A percentile compares a stretch with the other conserved stretches of the same genome.
These are phyloP conservation scores for Ophioceras dolichostomum DNA, from an alignment of 2,329 filamentous ascomycete genomes.

Conservation along the genomic window DNA sequence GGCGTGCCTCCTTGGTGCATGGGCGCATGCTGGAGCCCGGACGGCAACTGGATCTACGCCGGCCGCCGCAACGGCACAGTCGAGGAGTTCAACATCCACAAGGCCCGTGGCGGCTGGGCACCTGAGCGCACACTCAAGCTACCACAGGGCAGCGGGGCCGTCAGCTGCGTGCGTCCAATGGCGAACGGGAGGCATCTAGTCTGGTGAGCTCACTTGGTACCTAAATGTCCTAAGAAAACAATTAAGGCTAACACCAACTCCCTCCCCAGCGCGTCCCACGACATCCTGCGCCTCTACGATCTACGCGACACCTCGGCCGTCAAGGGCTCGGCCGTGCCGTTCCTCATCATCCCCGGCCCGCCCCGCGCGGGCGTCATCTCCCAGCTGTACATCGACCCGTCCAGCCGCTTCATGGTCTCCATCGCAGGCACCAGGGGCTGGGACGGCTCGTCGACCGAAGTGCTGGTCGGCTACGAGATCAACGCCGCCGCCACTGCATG, in stretches of 20 bases:
- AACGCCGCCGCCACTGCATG: too few relatives aligned
- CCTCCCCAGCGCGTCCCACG: constrained; percentile 64
- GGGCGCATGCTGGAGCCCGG: constrained; percentile 90
- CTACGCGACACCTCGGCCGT: constrained; percentile 52
- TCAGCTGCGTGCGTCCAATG: constrained; percentile 84
- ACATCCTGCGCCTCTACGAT: constrained; percentile 90
- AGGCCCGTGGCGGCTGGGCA: constrained; percentile 52
- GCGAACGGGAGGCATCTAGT: constrained; percentile 84
- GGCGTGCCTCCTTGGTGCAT: constrained; percentile 93
- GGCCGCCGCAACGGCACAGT: constrained; percentile 85
- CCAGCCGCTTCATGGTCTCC: constrained; percentile 82
- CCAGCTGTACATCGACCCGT: constrained; percentile 74
- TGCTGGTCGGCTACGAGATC: constrained; percentile 91
- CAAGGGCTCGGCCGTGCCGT: constrained; percentile 74
- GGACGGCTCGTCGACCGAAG: constrained; percentile 85
- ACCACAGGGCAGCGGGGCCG: constrained; percentile 76
- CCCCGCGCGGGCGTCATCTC: constrained; percentile 76
- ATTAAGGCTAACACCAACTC: constrained; percentile 6
- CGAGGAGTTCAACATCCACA: constrained; percentile 85
- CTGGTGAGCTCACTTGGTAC: constrained; percentile 31
- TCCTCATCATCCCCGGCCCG: constrained; percentile 88
- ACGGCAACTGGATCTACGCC: constrained; percentile 91
- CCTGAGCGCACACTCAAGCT: constrained; percentile 76
- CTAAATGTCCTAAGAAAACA: not conserved
- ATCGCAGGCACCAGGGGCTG: constrained; percentile 87